phyloP scores from a whole-genome alignment of 2,329 filamentous ascomycete species.

The Pleoardoris graminearum region DNA sequence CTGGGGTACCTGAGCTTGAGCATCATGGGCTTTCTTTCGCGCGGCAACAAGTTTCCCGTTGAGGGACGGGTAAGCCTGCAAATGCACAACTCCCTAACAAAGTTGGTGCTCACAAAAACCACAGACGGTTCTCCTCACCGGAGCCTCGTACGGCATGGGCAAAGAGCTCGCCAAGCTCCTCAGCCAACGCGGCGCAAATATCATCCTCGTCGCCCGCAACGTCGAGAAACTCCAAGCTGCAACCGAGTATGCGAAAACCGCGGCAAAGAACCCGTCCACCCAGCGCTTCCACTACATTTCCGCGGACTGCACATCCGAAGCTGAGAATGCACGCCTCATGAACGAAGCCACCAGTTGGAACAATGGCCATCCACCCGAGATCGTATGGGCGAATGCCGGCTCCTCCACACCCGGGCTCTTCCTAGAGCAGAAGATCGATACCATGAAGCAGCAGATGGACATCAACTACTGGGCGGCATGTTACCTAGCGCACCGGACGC shows the following conservation, averaged over 20 bases:
- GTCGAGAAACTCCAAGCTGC: constrained; percentile 73
- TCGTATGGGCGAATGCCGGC: constrained; percentile 91
- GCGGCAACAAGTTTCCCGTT: constrained; percentile 79
- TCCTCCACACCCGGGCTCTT: constrained; percentile 74
- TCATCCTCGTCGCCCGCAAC: constrained; percentile 83
- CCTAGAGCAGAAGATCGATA: constrained; percentile 69
- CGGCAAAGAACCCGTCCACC: constrained; percentile 64
- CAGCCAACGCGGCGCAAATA: constrained; percentile 78
- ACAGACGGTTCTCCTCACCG: constrained; percentile 86
- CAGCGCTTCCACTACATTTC: constrained; percentile 85
- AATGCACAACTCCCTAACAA: neutral
- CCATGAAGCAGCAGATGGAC: constrained; percentile 80
- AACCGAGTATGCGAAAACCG: constrained; percentile 66
- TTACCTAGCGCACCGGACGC: constrained; percentile 80
- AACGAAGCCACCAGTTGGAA: constrained; percentile 79
- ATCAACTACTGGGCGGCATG: constrained; percentile 87
- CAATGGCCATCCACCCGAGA: constrained; percentile 69
- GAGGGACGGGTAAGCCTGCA: constrained; percentile 71
- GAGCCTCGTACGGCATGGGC: constrained; percentile 92
- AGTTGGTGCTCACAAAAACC: constrained; percentile 3
- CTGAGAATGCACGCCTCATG: constrained; percentile 72
- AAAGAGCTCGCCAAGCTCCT: constrained; percentile 73
- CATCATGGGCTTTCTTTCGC: constrained; percentile 69
- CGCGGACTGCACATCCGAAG: constrained; percentile 74
- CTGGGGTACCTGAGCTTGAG: constrained; percentile 45